Percentiles rank a stretch among this genome's conserved stretches.
Evolutionary conservation across 2,329 filamentous ascomycete species (phyloP).

Genomic region (Aspergillus persii): DNA sequence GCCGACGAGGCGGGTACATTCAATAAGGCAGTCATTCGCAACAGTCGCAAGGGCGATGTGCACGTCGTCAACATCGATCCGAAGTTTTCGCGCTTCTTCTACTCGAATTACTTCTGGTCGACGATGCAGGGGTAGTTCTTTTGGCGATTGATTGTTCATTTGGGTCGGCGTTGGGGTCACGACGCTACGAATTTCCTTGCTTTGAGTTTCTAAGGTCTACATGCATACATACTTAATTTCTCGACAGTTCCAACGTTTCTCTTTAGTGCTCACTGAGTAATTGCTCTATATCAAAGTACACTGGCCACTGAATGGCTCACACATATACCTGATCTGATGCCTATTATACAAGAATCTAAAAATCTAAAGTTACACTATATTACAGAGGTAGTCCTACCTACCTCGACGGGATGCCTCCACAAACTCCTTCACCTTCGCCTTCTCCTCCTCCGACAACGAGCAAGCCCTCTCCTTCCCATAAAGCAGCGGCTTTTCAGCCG

Average conservation of each 20-base stretch:
- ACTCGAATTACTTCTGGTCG: conserved; percentile 95
- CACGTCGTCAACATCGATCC: conserved; percentile 92
- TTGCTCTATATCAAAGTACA: no score
- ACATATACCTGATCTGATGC: neutral
- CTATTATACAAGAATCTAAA: neutral
- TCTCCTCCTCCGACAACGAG: conserved; percentile 22
- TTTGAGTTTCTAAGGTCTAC: neutral
- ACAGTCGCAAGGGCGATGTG: conserved; percentile 83
- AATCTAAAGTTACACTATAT: no score
- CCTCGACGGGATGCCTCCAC: neutral
- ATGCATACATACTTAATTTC: conserved; percentile 12
- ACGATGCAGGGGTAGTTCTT: conserved; percentile 59
- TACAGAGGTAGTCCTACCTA: no score
- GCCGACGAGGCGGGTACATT: conserved; percentile 78
- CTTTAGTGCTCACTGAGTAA: no score
- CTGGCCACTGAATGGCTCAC: no score
- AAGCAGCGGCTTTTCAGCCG: conserved; percentile 23
- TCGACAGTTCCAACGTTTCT: no score
- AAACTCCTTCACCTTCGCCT: conserved; percentile 16
- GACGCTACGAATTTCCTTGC: neutral
- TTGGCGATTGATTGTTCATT: neutral
- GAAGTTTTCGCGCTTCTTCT: conserved; percentile 87
- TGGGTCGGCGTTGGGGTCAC: conserved; percentile 18
- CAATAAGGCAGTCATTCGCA: conserved; percentile 79
- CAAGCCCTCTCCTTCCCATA: conserved; percentile 4